phyloP scores from a whole-genome alignment of 2,329 filamentous ascomycete species.

The Exophiala viscosa region DNA sequence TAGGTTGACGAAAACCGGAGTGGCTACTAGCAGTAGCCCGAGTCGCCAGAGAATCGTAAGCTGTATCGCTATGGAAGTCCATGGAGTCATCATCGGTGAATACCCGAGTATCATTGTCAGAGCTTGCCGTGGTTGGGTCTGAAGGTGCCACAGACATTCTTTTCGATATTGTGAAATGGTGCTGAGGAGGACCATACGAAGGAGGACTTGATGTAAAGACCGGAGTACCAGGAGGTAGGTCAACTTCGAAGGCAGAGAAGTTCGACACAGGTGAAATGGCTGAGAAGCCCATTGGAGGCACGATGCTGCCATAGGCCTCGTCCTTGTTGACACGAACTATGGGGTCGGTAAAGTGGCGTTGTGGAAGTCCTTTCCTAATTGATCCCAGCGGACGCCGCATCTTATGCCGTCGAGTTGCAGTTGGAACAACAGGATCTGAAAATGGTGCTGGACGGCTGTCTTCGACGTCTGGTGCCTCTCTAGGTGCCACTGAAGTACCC shows the following conservation, averaged over 20 bases:
- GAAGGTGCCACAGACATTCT: slow-evolving; percentile 56
- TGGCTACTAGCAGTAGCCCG: slow-evolving; percentile 53
- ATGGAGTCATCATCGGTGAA: slow-evolving; percentile 60
- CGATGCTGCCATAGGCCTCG: slow-evolving; percentile 26
- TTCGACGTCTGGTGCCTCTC: slow-evolving; percentile 6
- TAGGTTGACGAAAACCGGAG: slow-evolving; percentile 52
- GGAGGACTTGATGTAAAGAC: slow-evolving; percentile 27
- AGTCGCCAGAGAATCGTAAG: slow-evolving; percentile 61
- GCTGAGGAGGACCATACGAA: slow-evolving; percentile 14
- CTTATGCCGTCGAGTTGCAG: slow-evolving; percentile 18
- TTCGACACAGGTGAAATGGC: slow-evolving; percentile 30
- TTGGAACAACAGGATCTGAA: not conserved
- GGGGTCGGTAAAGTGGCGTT: slow-evolving; percentile 28
- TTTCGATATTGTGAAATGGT: slow-evolving; percentile 35
- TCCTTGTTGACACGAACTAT: slow-evolving; percentile 25
- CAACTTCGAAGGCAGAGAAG: slow-evolving; percentile 32
- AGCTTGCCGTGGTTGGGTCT: slow-evolving; percentile 57
- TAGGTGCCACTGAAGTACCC: slow-evolving; percentile 16
- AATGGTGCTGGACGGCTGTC: slow-evolving; percentile 1
- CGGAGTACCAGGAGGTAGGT: slow-evolving; percentile 28
- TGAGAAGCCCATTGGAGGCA: slow-evolving; percentile 21
- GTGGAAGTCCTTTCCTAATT: slow-evolving; percentile 27
- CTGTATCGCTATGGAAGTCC: slow-evolving; percentile 59
- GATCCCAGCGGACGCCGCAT: slow-evolving; percentile 33
- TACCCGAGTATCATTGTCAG: slow-evolving; percentile 57